Evolutionary conservation across 371 early-diverging fungal genomes (phyloP).

Genomic region (Mucor saturninus): DNA sequence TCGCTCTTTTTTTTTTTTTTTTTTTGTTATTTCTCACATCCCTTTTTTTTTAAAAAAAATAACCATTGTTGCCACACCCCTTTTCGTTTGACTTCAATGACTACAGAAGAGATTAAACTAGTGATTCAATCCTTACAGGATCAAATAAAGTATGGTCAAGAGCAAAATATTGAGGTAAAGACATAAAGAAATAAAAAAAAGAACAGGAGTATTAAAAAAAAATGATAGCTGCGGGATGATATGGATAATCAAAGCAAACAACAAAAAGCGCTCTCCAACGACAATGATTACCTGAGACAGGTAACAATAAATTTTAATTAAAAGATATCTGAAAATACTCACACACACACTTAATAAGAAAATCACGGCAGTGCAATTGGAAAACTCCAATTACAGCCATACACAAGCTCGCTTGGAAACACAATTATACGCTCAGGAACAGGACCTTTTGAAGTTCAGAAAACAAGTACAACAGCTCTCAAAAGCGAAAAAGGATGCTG

Average conservation of each 20-base stretch:
- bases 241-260: constrained; percentile 37
- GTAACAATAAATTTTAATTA: constrained; percentile 19
- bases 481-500: constrained; percentile 46
- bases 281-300: constrained; percentile 49
- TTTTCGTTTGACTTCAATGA: constrained; percentile 1
- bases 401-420: constrained; percentile 54
- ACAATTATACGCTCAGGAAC: constrained; percentile 52
- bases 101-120: constrained; percentile 16
- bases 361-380: constrained; percentile 46
- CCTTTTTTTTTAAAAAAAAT: constrained; percentile 6
- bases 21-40: not conserved
- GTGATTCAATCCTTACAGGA: constrained; percentile 32
- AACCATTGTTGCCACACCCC: constrained; percentile 8
- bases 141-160: constrained; percentile 26
- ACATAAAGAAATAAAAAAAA: not conserved
- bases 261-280: constrained; percentile 34
- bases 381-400: constrained; percentile 46
- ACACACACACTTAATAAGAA: constrained; percentile 28
- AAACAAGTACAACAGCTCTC: constrained; percentile 48
- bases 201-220: not conserved
- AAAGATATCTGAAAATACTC: not conserved
- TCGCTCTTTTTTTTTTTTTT: not conserved
- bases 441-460: constrained; percentile 37
- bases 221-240: constrained; percentile 37
- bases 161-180: constrained; percentile 27